These are phyloP conservation scores for Camelina laxa DNA, from an alignment of 345 rosid species.

Conservation along the genomic window DNA sequence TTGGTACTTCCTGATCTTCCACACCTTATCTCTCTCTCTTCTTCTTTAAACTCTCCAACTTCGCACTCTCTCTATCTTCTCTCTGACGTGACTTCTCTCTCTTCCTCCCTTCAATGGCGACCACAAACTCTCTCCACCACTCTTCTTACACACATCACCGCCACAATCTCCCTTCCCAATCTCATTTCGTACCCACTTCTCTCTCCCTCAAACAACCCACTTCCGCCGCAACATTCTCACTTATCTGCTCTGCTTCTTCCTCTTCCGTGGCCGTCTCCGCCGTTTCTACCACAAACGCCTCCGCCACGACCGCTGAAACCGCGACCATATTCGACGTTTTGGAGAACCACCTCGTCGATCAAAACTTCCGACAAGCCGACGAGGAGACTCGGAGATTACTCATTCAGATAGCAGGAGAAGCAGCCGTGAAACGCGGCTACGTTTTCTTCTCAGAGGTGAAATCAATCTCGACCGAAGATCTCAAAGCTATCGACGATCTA, in stretches of 20 bases:
- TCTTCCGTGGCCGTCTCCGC: constrained; percentile 37
- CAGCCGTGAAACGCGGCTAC: constrained; percentile 78
- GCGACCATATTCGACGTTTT: constrained; percentile 67
- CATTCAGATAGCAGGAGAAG: constrained; percentile 76
- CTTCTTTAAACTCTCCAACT: constrained; percentile 47
- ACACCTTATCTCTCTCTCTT: constrained; percentile 37
- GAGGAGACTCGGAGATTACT: constrained; percentile 89
- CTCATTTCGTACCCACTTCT: constrained; percentile 49
- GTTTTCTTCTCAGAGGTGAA: constrained; percentile 96
- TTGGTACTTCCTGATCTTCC: constrained; percentile 46
- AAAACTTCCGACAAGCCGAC: constrained; percentile 82
- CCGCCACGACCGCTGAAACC: constrained; percentile 50
- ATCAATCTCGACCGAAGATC: constrained; percentile 64
- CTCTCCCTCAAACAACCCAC: constrained; percentile 46
- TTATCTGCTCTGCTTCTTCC: constrained; percentile 38
- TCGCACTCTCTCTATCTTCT: constrained; percentile 38
- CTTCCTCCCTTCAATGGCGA: constrained; percentile 42
- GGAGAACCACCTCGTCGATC: constrained; percentile 58
- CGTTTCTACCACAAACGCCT: constrained; percentile 36
- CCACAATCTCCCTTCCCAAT: constrained; percentile 41
- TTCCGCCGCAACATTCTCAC: constrained; percentile 46
- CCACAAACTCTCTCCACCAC: constrained; percentile 48
- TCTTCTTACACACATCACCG: constrained; percentile 46
- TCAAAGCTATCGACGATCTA: constrained; percentile 70
- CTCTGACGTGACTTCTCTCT: constrained; percentile 37